A percentile compares a stretch with the other conserved stretches of the same genome.
Evolutionary conservation across 2,329 filamentous ascomycete species (phyloP).

Genomic region (Neonectria magnoliae): DNA sequence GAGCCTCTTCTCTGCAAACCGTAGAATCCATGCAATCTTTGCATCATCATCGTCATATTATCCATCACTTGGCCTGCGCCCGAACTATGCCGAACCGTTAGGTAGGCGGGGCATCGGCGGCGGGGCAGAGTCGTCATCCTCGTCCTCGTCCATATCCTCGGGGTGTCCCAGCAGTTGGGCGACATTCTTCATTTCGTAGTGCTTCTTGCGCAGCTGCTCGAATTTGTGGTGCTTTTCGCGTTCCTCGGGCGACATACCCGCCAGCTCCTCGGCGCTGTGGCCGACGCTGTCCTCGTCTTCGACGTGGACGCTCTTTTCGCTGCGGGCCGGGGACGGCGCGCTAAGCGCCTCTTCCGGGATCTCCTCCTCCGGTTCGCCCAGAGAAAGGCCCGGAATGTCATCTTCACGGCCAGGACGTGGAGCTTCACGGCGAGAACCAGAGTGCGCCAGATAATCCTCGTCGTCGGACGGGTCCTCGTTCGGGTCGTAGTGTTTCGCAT

Average conservation of each 20-base stretch:
- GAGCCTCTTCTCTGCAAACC: slow-evolving; percentile 18
- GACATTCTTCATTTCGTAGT: slow-evolving; percentile 98
- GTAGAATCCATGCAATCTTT: slow-evolving; percentile 12
- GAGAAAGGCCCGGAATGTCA: slow-evolving; percentile 90
- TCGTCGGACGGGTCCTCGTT: slow-evolving; percentile 85
- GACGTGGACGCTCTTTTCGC: slow-evolving; percentile 82
- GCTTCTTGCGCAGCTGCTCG: slow-evolving; percentile 90
- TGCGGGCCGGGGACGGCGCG: slow-evolving; percentile 46
- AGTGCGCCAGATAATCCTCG: slow-evolving; percentile 54
- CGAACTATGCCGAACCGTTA: slow-evolving; percentile 47
- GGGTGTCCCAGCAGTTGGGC: slow-evolving; percentile 85
- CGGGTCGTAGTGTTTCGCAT: slow-evolving; percentile 91
- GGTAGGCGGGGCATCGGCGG: slow-evolving; percentile 58
- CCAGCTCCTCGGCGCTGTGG: slow-evolving; percentile 66
- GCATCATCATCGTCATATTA: slow-evolving; percentile 21
- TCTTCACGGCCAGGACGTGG: slow-evolving; percentile 62
- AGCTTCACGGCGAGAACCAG: slow-evolving; percentile 44
- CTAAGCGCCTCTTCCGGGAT: slow-evolving; percentile 60
- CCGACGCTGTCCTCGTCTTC: slow-evolving; percentile 68
- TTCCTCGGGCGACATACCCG: slow-evolving; percentile 74
- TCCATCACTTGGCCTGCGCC: slow-evolving; percentile 13
- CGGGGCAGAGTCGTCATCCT: slow-evolving; percentile 58
- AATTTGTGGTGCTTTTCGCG: slow-evolving; percentile 92
- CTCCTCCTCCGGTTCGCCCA: slow-evolving; percentile 90
- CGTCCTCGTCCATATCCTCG: slow-evolving; percentile 71